Percentiles rank a stretch among this genome's conserved stretches.
Evolutionary conservation across 306 rosid genomes (phyloP).

Genomic region (Cotoneaster glaucophyllus): DNA sequence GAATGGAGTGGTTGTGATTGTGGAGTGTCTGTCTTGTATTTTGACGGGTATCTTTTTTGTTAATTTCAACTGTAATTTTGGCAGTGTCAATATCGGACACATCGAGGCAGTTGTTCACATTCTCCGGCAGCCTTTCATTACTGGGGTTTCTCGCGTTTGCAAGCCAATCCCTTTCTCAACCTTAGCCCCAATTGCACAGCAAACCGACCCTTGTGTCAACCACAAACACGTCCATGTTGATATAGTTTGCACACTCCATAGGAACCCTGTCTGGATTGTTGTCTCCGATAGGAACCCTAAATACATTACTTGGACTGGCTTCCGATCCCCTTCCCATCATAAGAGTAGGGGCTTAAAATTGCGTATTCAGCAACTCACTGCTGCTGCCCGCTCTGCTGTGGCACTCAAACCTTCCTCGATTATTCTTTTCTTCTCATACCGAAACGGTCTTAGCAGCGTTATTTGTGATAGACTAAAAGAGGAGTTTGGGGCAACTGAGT

Average conservation of each 20-base stretch:
- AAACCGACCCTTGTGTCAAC: slow-evolving; percentile 7
- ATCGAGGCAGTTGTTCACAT: slow-evolving; percentile 73
- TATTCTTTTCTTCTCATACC: slow-evolving; percentile 70
- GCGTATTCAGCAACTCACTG: slow-evolving; percentile 51
- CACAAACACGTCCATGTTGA: slow-evolving; percentile 51
- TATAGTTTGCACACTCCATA: slow-evolving; percentile 55
- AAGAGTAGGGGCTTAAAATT: slow-evolving; percentile 56
- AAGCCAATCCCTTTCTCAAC: slow-evolving; percentile 56
- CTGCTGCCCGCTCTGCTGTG: slow-evolving; percentile 46
- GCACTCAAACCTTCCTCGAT: slow-evolving; percentile 71
- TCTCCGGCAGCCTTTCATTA: slow-evolving; percentile 70
- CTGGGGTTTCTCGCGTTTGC: slow-evolving; percentile 85
- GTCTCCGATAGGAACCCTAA: slow-evolving; percentile 81
- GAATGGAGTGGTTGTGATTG: too few species aligned
- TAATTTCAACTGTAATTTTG: background rate
- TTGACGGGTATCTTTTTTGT: background rate
- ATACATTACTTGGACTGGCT: slow-evolving; percentile 52
- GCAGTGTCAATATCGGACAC: slow-evolving; percentile 83
- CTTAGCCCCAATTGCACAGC: slow-evolving; percentile 17
- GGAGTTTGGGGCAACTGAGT: slow-evolving; percentile 54
- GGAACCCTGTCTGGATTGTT: slow-evolving; percentile 84
- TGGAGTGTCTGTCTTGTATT: too few species aligned
- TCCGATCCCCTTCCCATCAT: background rate
- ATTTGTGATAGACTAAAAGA: slow-evolving; percentile 36
- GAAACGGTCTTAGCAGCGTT: slow-evolving; percentile 42